Evolutionary conservation across 1,284 basidiomycete species (phyloP), one percentile per base, ranked within the genome.

Genomic region (Cryptococcus maquisensis): DNA sequence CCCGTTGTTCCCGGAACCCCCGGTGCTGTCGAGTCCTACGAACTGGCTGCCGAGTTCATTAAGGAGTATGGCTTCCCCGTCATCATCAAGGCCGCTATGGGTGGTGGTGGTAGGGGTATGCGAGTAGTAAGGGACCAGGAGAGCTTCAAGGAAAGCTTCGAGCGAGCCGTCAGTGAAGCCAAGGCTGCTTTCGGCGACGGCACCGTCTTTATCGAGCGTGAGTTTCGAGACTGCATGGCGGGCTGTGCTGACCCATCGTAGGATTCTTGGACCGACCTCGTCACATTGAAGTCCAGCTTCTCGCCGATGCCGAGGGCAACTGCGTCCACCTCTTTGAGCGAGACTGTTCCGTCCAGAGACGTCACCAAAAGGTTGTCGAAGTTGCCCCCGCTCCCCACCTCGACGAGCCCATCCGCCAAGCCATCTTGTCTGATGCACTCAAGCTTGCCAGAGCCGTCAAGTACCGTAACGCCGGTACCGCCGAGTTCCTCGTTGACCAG

Each of bases 331-430:
- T 98, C 37, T 98, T 96, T 67, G 95, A 98, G 78, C 91, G 95
- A 75, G 95, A 98, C 76, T 98, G 95, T 77, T 98, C 95, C 26
- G 95, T 98, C 26, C 95, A 98, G 77, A 83, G 95, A 65, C 84
- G 95, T 60, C 94, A 98, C 78, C 95, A 98, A 76, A 98, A 98
- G 78, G 94, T 98, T 61, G 96, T 99, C 61, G 96, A 99, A 78
- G 92, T 98, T 47, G 96, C 96, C 0, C 96, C 96, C 35, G 95
- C 96, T 21, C 91, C 88, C 46, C 90, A 96, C 75, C 84, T 98
- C 50, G 85, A 88, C 44, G 93, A 98, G 62, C 86, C 92, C 67
- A 81, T 95, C 57, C 86, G 95, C 54, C 86, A 93, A 71, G 86
- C 86, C 15, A 93, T 98, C 67, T 79, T 94, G 52, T 68, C 77